Evolutionary conservation across 2,329 filamentous ascomycete species (phyloP), one percentile per base, ranked within the genome.

Genomic region (Aspergillus transmontanensis): DNA sequence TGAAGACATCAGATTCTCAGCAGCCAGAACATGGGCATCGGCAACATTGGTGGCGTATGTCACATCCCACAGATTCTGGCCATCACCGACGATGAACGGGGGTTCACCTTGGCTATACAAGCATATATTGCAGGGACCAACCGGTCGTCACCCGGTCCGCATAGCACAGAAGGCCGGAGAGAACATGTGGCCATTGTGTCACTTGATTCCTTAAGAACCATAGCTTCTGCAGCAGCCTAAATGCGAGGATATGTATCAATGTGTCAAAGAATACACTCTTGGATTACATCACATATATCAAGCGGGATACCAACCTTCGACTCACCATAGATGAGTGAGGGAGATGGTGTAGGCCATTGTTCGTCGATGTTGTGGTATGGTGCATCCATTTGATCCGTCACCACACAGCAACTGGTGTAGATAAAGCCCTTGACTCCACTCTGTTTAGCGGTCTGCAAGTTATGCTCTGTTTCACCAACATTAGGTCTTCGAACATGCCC

Each of bases 321-420:
- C 66, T 82, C 80, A 23, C 79, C 79, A 67, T 82, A 82, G 48
- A 80, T 79, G 43, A 78, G 74, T 12, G 77, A 80, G 45, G 63
- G 71, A 39, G 62, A 63, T n/a, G 77, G 73, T 11, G 73, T 76
- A 16, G 76, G 79, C 78, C 78, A 80, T 46, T 64, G 61, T 67
- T 80, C 78, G 51, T 79, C 73, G 62, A 80, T 77, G 58, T 80
- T 79, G 7, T 68, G 68, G 64, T 78, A 77, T 14, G 72, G 62
- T 36, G 69, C 64, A 39, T 65, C 70, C 70, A 78, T 72, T 59
- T 87, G 82, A 71, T 88, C 85, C 4, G 82, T 79, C 41, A 87
- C 73, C 10, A 84, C 84, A 34, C 85, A 85, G 62, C 83, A 84
- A 69, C 84, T 86, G 34, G 86, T 88, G 68, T 85, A 87, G 54